phyloP scores from a whole-genome alignment of 805 yeast species.

The Hagleromyces aurorensis region DNA sequence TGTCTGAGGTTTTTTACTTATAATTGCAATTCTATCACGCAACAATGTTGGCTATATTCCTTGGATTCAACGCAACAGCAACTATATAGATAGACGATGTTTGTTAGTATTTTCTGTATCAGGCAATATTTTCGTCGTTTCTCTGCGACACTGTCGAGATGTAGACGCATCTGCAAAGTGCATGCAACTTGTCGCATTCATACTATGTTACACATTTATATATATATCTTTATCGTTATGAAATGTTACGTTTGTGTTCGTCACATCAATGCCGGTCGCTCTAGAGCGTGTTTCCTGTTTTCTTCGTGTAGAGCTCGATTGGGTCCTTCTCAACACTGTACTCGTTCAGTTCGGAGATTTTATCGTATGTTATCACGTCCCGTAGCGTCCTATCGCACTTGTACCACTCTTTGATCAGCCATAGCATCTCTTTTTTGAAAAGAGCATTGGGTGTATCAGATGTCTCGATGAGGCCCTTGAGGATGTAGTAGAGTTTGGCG shows the following conservation, averaged over 20 bases:
- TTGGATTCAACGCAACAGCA: no score
- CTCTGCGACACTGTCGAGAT: no score
- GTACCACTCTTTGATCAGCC: conserved; percentile 62
- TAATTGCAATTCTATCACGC: no score
- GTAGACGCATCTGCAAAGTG: no score
- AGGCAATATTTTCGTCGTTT: no score
- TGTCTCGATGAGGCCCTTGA: conserved; percentile 57
- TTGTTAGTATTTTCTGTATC: no score
- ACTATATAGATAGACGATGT: no score
- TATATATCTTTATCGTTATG: not conserved
- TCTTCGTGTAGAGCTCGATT: conserved; percentile 38
- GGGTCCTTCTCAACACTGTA: conserved; percentile 55
- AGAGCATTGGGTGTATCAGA: conserved; percentile 43
- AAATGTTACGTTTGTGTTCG: no score
- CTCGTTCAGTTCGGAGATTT: conserved; percentile 36
- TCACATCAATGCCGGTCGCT: no score
- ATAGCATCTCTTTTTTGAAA: conserved; percentile 52
- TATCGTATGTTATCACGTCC: conserved; percentile 43
- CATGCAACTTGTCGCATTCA: no score
- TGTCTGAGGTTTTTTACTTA: no score
- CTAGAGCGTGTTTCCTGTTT: conserved; percentile 31
- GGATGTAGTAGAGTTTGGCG: conserved; percentile 55
- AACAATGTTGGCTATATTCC: no score
- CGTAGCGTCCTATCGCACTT: conserved; percentile 53
- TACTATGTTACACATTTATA: not conserved